Evolutionary conservation across 805 yeast species (phyloP), one percentile per base, ranked within the genome.

Genomic region (Lipomyces yamadae): DNA sequence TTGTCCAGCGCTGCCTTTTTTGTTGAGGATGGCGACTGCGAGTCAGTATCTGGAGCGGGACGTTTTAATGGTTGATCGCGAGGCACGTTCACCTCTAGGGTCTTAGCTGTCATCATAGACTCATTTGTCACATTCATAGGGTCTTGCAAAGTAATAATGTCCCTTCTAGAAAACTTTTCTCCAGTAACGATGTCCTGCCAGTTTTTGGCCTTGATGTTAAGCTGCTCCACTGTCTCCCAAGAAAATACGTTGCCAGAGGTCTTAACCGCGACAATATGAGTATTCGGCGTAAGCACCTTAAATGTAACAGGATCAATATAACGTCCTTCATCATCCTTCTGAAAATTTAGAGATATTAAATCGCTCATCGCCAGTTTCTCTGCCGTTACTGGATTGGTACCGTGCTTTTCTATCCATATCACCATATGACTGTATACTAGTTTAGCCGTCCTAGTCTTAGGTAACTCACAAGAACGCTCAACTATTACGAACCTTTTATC

Each of bases 271-370:
- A 77, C 78, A 6, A 77, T 76, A 35, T 68, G 67, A 18, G 74
- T 70, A 34, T 61, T 63, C 10, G 70, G 63, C 34, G 71, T 72
- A 42, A 77, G 72, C 34, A 73, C 75, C 65, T 77, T 75, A 68
- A 72, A 71, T 29, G 76, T 76, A 29, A 78, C 78, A 3, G 80
- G 80, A 67, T 77, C 80, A 50, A 76, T 72, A 45, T 70, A 74
- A 34, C 72, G 75, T 5, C 74, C 74, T 5, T 64, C 70, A 0
- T 60, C 67, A 53, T 77, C 74, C 55, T 65, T 67, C 2, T 69
- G 60, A 39, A 77, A 68, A 18, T 70, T 63, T 56, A 77, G 68
- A 60, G 73, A 67, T 18, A 75, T 67, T 52, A 78, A 67, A 29
- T 64, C 62, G 34, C 67, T 72, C 18, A 57, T 34, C n/a, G 57